phyloP scores from a whole-genome alignment of 257 asterid species.

The Solanum lignicaule region DNA sequence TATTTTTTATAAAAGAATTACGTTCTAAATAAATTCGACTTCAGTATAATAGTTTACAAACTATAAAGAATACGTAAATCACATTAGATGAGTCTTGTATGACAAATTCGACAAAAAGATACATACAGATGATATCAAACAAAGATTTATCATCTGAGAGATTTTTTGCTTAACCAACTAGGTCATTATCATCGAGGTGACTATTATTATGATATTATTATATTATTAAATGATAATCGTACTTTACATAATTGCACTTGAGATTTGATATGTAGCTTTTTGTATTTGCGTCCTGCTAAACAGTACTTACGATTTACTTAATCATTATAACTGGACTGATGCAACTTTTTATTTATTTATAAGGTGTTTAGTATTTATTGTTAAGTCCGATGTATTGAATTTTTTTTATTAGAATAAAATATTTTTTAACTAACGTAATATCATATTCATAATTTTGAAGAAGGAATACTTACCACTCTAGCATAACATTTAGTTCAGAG shows the following conservation, averaged over 20 bases:
- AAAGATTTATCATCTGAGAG: background rate
- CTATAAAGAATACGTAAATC: no score
- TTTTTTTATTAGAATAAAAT: background rate
- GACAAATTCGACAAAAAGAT: background rate
- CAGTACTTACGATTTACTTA: background rate
- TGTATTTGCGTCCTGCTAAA: background rate
- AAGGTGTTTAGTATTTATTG: background rate
- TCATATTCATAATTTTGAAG: background rate
- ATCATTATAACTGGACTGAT: background rate
- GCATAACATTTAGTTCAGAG: no score
- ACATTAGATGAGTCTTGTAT: background rate
- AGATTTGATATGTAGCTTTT: background rate
- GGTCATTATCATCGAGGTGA: background rate
- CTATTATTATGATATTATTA: background rate
- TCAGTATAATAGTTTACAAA: no score
- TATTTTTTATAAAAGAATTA: no score
- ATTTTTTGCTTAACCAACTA: background rate
- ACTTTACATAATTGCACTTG: background rate
- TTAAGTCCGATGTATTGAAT: background rate
- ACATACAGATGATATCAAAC: background rate
- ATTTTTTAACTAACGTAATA: background rate
- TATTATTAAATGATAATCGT: background rate
- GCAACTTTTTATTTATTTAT: background rate
- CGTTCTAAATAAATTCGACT: background rate
- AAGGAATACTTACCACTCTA: background rate